phyloP scores from a whole-genome alignment of 2,329 filamentous ascomycete species.

The Colletotrichum tanaceti region DNA sequence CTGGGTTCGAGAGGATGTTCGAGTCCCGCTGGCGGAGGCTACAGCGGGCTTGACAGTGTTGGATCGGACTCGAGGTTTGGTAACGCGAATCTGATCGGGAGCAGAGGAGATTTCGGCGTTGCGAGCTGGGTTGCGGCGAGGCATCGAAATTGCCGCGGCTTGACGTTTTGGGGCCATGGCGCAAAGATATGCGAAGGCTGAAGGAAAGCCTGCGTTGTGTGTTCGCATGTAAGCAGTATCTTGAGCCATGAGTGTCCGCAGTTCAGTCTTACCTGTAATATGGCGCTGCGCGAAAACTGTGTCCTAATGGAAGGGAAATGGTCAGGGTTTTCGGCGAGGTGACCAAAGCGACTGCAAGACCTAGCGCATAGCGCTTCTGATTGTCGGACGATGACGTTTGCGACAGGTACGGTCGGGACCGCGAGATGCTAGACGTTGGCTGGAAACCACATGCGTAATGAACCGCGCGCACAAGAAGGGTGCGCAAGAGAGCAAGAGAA shows the following conservation, averaged over 20 bases:
- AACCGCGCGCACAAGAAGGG: not conserved
- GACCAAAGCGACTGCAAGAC: not conserved
- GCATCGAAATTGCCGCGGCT: not conserved
- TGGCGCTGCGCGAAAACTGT: not conserved
- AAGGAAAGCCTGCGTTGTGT: constrained; percentile 1
- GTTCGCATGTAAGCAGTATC: constrained; percentile 16
- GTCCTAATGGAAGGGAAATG: not conserved
- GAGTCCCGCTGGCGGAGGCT: not conserved
- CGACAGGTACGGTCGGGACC: constrained; percentile 19
- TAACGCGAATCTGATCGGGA: constrained; percentile 11
- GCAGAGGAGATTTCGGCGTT: constrained; percentile 5
- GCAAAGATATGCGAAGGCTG: constrained; percentile 12
- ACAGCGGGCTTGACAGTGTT: constrained; percentile 1
- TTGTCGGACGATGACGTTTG: constrained; percentile 33
- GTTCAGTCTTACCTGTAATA: not conserved
- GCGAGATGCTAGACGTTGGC: not conserved
- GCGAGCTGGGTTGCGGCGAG: constrained; percentile 28
- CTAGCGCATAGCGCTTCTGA: constrained; percentile 21
- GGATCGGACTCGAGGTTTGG: constrained; percentile 14
- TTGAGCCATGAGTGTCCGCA: not conserved
- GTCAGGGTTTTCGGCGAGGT: not conserved
- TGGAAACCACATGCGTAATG: not conserved
- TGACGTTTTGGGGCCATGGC: constrained; percentile 27
- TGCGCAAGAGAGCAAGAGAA: not conserved
- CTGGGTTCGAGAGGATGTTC: constrained; percentile 19